Base-by-base conservation (phyloP, 495 filamentous ascomycete species). In the Aspergillus avenaceus region DNA sequence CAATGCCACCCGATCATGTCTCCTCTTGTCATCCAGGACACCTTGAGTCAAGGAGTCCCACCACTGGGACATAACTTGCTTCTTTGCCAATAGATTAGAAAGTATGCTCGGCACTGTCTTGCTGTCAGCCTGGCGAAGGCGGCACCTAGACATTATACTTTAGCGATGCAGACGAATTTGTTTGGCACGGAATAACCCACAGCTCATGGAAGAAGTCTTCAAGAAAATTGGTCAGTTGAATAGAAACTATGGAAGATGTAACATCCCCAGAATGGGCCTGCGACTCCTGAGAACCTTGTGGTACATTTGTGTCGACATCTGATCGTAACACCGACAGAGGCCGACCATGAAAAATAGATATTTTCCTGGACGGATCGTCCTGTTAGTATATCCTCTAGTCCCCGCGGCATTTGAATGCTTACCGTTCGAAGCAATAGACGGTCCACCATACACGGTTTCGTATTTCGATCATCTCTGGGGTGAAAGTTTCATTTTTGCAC, bases 391-490 rank as follows among this genome's bases (percentile, higher is more conserved):
- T n/a, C n/a, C n/a, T n/a, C 1, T 12, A 19, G 12, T 41, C 11
- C 16, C 21, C 23, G 9, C 11, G 12, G 8, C 9, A 3, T 2
- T n/a, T 21, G n/a, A 12, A 26, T 4, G 41, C 49, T 8, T 32
- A 70, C 69, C 56, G 66, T 27, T 73, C 70, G 1, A 73, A 49
- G 1, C 60, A 54, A 47, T 69, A 72, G 16, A 58, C 60, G 3
- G 62, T 69, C 70, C 70, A 73, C 59, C 67, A 73, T 3, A 73
- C 57, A 11, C 69, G 63, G 49, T 73, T 72, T 0, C 70, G 52
- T 6, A 54, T 60, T 45, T 72, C 70, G 12, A 62, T 49, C 52
- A 63, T 69, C 8, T 41, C 41, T 8, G 55, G 23, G 37, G 40
- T 51, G 19, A 69, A 60, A 0, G 57, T 62, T 18, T 53, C 48